Conservation (phyloP, 768 basidiomycete species). For the Pulveroboletus frians region DNA sequence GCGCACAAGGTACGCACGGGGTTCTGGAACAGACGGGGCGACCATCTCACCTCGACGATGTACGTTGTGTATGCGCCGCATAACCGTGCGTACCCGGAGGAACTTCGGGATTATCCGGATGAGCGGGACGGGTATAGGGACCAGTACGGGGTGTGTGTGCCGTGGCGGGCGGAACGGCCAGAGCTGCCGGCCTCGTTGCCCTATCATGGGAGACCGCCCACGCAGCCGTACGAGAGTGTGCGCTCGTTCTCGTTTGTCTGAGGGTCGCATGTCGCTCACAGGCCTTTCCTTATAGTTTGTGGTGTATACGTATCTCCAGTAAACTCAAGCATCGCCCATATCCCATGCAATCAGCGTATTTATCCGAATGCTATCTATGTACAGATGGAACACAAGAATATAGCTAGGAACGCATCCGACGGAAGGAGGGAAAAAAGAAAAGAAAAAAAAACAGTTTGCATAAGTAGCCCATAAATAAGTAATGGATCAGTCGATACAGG, state of each 20-base stretch:
- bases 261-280: not conserved
- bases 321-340: not conserved
- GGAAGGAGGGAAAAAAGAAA: too few species aligned
- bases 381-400: not conserved
- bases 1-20: constrained; percentile 45
- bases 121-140: constrained; percentile 53
- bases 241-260: constrained; percentile 15
- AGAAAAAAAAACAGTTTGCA: constrained; percentile 4
- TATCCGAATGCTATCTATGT: constrained; percentile 15
- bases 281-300: constrained; percentile 32
- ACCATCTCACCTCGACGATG: constrained; percentile 52
- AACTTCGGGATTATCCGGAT: constrained; percentile 55
- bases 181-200: constrained; percentile 63
- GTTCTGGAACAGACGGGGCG: constrained; percentile 73
- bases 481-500: not conserved
- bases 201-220: constrained; percentile 47
- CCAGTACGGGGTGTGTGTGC: constrained; percentile 40
- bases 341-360: constrained; percentile 9
- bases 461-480: constrained; percentile 23
- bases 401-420: not conserved
- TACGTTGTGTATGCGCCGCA: constrained; percentile 65
- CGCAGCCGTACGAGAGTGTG: constrained; percentile 52
- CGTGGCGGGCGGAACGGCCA: constrained; percentile 41
- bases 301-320: constrained; percentile 33
- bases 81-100: constrained; percentile 50